A percentile compares a stretch with the other conserved stretches of the same genome.
Conservation (phyloP, 768 basidiomycete genomes). For the Agaricus sinodeliciosus region DNA sequence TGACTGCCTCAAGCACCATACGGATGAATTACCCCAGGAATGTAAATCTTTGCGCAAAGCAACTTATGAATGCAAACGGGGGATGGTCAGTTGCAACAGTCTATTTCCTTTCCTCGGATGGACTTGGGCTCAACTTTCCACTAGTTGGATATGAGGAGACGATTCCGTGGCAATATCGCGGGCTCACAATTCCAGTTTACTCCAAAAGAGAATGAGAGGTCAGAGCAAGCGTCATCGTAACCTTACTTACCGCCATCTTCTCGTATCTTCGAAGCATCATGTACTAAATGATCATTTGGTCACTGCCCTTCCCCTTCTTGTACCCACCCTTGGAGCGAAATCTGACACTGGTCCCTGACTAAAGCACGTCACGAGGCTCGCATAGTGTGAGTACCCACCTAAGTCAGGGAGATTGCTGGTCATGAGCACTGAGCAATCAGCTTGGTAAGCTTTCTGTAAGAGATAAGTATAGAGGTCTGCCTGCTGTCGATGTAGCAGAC, state of each 20-base stretch:
- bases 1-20: conserved; percentile 74
- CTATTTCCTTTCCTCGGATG: neutral
- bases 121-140: neutral
- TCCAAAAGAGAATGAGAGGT: conserved; percentile 19
- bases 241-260: neutral
- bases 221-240: conserved; percentile 4
- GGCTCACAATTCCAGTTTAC: conserved; percentile 45
- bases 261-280: no score
- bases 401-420: no score
- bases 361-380: neutral
- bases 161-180: conserved; percentile 69
- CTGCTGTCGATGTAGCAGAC: neutral
- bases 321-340: no score
- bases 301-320: no score
- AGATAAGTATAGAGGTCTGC: conserved; percentile 10
- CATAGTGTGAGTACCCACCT: no score
- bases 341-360: no score
- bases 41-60: conserved; percentile 77
- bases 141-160: conserved; percentile 80
- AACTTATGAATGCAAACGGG: conserved; percentile 86
- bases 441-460: neutral
- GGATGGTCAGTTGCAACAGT: conserved; percentile 53
- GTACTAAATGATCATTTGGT: no score
- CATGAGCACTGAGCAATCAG: conserved; percentile 12
- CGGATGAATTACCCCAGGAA: conserved; percentile 69